These are phyloP conservation scores for Datura wrightii DNA, from an alignment of 257 asterid species.

Conservation along the genomic window DNA sequence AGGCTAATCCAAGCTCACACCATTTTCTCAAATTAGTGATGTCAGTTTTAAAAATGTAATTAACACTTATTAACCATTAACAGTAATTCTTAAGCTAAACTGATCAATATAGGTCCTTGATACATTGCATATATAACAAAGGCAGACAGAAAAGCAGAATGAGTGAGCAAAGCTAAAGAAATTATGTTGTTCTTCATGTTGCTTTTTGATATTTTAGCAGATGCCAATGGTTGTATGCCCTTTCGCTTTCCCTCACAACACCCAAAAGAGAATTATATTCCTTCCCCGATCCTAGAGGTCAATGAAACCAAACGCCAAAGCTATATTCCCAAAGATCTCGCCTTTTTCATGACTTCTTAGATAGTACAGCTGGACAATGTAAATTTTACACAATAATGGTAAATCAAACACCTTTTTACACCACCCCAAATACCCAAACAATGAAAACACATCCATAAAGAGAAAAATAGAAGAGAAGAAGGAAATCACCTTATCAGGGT, in stretches of 20 bases:
- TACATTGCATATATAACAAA: background rate
- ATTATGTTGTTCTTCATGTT: background rate
- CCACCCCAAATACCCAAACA: conserved; percentile 3
- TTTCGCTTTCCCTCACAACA: background rate
- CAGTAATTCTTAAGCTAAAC: background rate
- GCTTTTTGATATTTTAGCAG: background rate
- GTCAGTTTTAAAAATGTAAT: too few species aligned
- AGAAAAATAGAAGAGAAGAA: background rate
- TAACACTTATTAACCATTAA: too few species aligned
- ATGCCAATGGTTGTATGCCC: background rate
- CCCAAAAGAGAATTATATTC: background rate
- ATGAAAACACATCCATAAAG: background rate
- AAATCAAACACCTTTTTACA: background rate
- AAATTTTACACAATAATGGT: background rate
- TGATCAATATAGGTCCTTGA: background rate
- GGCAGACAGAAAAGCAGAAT: background rate
- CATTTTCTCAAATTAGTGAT: background rate
- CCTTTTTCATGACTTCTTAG: background rate
- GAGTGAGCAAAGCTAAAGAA: background rate
- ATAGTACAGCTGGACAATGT: background rate
- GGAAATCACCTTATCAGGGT: conserved; percentile 76
- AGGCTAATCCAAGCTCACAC: background rate
- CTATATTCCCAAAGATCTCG: background rate
- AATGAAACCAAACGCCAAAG: background rate
- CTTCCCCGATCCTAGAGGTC: background rate